Percentiles rank a stretch among this genome's conserved stretches.
Conservation (phyloP, 169 alveolate species). For the Amoebophrya sp. region DNA sequence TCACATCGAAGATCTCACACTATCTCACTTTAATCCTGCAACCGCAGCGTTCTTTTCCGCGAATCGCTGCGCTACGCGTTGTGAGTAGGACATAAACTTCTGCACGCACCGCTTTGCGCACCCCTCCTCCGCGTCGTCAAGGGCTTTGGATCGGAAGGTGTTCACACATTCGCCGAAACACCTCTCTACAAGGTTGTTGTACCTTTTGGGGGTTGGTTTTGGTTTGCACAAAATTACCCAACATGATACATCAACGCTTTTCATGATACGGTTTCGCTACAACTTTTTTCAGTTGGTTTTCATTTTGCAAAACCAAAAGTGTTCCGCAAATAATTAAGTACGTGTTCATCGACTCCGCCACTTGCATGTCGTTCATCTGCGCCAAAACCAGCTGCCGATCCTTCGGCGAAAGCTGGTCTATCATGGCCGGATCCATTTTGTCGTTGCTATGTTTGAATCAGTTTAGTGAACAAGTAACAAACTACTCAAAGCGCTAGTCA, state of each 20-base stretch:
- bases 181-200: constrained; percentile 49
- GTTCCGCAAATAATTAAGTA: too few relatives aligned
- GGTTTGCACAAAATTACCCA: neutral
- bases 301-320: too few relatives aligned
- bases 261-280: too few relatives aligned
- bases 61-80: constrained; percentile 47
- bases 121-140: constrained; percentile 35
- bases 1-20: too few relatives aligned
- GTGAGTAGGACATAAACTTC: constrained; percentile 50
- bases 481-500: too few relatives aligned
- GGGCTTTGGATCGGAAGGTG: constrained; percentile 37
- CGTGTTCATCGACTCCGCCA: constrained; percentile 48
- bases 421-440: neutral
- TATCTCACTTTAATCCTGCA: neutral
- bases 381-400: constrained; percentile 38
- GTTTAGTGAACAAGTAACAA: too few relatives aligned
- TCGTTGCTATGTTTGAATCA: too few relatives aligned
- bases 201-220: neutral
- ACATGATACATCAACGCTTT: neutral
- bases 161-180: constrained; percentile 50
- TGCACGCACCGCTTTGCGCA: constrained; percentile 47
- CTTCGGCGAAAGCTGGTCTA: constrained; percentile 21
- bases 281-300: too few relatives aligned
- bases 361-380: constrained; percentile 44
- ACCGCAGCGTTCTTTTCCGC: constrained; percentile 41